Percentiles rank a stretch among this genome's conserved stretches.
Evolutionary conservation across 805 yeast species (phyloP).

Genomic region (Metschnikowia santaceciliae): DNA sequence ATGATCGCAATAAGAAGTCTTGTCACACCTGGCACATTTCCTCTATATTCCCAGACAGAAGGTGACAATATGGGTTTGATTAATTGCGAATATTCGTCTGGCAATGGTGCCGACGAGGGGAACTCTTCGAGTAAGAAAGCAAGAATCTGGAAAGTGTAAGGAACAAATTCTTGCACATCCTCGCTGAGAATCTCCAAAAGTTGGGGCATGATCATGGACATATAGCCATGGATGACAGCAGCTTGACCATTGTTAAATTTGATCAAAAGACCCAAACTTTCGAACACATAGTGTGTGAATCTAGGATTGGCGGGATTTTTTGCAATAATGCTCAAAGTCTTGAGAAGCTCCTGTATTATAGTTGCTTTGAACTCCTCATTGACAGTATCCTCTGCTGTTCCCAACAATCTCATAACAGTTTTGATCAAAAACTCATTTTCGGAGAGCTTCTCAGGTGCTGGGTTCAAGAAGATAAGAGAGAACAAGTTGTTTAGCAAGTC

Average conservation of each 20-base stretch:
- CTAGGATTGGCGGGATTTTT: slow-evolving; percentile 94
- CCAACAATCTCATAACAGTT: slow-evolving; percentile 76
- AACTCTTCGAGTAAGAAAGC: slow-evolving; percentile 68
- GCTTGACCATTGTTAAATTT: slow-evolving; percentile 39
- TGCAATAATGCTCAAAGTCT: slow-evolving; percentile 65
- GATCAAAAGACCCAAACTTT: slow-evolving; percentile 74
- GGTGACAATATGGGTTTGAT: slow-evolving; percentile 84
- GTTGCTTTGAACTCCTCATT: slow-evolving; percentile 40
- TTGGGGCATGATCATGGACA: slow-evolving; percentile 59
- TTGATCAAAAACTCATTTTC: slow-evolving; percentile 94
- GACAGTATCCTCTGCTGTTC: slow-evolving; percentile 68
- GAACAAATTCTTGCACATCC: slow-evolving; percentile 91
- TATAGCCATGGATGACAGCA: slow-evolving; percentile 27
- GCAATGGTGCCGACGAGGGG: slow-evolving; percentile 49
- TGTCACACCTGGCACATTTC: slow-evolving; percentile 90
- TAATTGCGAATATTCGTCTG: slow-evolving; percentile 60
- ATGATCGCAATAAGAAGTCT: slow-evolving; percentile 70
- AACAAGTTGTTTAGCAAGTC: slow-evolving; percentile 65
- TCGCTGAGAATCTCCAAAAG: slow-evolving; percentile 64
- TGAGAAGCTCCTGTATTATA: slow-evolving; percentile 59
- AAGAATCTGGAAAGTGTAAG: slow-evolving; percentile 88
- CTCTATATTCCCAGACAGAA: slow-evolving; percentile 87
- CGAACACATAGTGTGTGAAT: slow-evolving; percentile 87
- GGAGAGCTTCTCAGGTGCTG: slow-evolving; percentile 81
- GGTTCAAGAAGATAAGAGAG: slow-evolving; percentile 49